Percentiles rank a stretch among this genome's conserved stretches.
phyloP scores from a whole-genome alignment of 2,329 filamentous ascomycete species.

The Clathrospora elynae region DNA sequence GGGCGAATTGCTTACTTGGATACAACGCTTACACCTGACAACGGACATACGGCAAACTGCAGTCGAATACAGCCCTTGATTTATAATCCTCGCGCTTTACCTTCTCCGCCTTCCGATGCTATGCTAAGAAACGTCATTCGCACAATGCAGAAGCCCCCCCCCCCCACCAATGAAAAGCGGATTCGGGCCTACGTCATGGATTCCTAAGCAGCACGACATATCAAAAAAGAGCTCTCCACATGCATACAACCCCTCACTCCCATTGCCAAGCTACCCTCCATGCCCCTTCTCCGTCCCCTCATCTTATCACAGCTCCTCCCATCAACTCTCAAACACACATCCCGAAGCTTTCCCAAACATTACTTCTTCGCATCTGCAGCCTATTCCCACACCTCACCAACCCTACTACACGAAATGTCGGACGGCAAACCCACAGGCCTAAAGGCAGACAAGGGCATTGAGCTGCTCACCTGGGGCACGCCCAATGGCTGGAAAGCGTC shows the following conservation, averaged over 20 bases:
- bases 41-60: too few relatives aligned
- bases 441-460: conserved; percentile 67
- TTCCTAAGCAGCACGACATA: conserved; percentile 14
- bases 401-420: conserved; percentile 32
- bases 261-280: conserved; percentile 10
- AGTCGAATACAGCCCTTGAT: too few relatives aligned
- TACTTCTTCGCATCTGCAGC: too few relatives aligned
- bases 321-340: conserved; percentile 19
- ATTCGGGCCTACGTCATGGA: conserved; percentile 26
- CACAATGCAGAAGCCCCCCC: too few relatives aligned
- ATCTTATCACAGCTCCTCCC: conserved; percentile 21
- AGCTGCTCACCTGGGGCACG: conserved; percentile 64
- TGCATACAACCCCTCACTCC: conserved; percentile 35
- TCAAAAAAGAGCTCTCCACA: conserved; percentile 4
- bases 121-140: too few relatives aligned
- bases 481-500: conserved; percentile 60
- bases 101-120: too few relatives aligned
- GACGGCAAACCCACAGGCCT: conserved; percentile 58
- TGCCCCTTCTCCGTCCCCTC: conserved; percentile 30
- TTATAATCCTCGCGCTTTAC: too few relatives aligned
- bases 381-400: conserved; percentile 28
- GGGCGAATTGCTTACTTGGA: too few relatives aligned
- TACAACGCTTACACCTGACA: too few relatives aligned
- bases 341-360: conserved; percentile 14
- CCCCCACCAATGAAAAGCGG: too few relatives aligned